Evolutionary conservation across 2,329 filamentous ascomycete species (phyloP).

Genomic region (Metarhizium anisopliae): DNA sequence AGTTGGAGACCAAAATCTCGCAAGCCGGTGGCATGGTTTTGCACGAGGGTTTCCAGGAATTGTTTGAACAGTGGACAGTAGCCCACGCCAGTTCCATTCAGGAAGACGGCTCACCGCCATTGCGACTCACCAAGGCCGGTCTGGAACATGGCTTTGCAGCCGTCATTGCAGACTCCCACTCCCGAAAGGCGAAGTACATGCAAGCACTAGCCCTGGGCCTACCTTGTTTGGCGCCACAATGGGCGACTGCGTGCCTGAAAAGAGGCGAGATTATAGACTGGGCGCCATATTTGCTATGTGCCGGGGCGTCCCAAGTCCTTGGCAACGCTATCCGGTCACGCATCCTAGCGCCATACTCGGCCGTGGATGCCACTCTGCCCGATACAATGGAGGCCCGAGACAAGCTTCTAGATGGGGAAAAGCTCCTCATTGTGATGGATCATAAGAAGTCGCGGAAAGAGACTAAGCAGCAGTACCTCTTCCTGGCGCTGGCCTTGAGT

Average conservation of each 20-base stretch:
- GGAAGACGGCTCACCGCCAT: constrained; percentile 18
- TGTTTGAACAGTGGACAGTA: constrained; percentile 52
- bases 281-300: constrained; percentile 74
- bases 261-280: constrained; percentile 59
- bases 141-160: constrained; percentile 65
- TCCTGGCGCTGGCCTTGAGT: constrained; percentile 71
- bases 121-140: constrained; percentile 47
- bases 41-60: constrained; percentile 66
- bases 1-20: constrained; percentile 52
- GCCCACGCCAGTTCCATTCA: constrained; percentile 22
- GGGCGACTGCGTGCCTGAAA: constrained; percentile 65
- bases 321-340: constrained; percentile 71
- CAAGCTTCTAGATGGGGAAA: constrained; percentile 53
- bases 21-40: constrained; percentile 66
- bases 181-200: constrained; percentile 84
- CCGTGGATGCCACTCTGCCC: constrained; percentile 43
- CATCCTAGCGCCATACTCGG: constrained; percentile 52
- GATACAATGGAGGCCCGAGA: constrained; percentile 51
- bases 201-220: constrained; percentile 85
- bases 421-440: constrained; percentile 62
- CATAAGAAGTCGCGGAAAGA: constrained; percentile 48
- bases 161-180: constrained; percentile 77
- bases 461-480: constrained; percentile 64
- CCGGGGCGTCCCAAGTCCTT: constrained; percentile 70
- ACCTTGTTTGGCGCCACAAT: constrained; percentile 75